Evolutionary conservation across 2,329 filamentous ascomycete genomes (phyloP).

Genomic region (Apiospora marii): DNA sequence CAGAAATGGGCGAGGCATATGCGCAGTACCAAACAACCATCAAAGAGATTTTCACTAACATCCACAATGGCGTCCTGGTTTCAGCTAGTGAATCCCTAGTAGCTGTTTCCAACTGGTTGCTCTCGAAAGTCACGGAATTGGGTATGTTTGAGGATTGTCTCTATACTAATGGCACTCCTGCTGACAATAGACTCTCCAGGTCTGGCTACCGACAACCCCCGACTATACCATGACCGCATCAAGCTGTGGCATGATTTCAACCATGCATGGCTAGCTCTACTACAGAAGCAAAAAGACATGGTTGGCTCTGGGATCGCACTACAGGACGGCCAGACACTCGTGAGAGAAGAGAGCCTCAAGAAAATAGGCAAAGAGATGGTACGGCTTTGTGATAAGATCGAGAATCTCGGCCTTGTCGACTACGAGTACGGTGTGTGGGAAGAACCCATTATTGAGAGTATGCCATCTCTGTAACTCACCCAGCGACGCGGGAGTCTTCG

Average conservation of each 20-base stretch:
- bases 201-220: constrained; percentile 82
- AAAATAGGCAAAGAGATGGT: constrained; percentile 85
- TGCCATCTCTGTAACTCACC: constrained; percentile 45
- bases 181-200: constrained; percentile 57
- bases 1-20: constrained; percentile 71
- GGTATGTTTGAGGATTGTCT: constrained; percentile 50
- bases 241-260: constrained; percentile 96
- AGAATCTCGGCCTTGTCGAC: constrained; percentile 92
- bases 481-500: background rate
- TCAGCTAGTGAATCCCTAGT: constrained; percentile 61
- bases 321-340: constrained; percentile 66
- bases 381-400: constrained; percentile 83
- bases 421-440: constrained; percentile 98
- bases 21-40: constrained; percentile 68
- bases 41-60: constrained; percentile 74
- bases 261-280: constrained; percentile 83
- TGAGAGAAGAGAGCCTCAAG: constrained; percentile 70
- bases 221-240: constrained; percentile 77
- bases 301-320: constrained; percentile 67
- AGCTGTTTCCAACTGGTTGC: constrained; percentile 62
- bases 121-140: constrained; percentile 61
- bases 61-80: constrained; percentile 61
- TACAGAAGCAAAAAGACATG: constrained; percentile 85
- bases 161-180: background rate
- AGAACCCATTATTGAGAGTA: constrained; percentile 86